phyloP scores from a whole-genome alignment of 2,329 filamentous ascomycete species.

The Fusarium pseudograminearum region DNA sequence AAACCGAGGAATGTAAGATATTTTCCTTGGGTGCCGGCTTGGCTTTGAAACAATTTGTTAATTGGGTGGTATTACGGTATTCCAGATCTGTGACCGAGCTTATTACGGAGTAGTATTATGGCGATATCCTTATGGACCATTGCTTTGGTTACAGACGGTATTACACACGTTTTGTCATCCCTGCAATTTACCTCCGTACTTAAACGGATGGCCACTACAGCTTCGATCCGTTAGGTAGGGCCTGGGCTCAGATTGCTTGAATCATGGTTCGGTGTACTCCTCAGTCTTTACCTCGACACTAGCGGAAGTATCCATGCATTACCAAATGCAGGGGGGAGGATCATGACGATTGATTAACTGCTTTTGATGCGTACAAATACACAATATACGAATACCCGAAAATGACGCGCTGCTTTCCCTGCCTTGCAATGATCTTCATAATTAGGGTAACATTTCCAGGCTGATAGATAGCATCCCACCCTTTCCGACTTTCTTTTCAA shows the following conservation, averaged over 20 bases:
- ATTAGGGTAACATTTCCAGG: neutral
- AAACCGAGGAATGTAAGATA: neutral
- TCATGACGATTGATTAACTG: slow-evolving; percentile 14
- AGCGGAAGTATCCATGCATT: slow-evolving; percentile 13
- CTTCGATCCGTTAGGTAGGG: neutral
- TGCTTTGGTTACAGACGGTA: neutral
- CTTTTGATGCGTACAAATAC: neutral
- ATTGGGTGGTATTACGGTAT: neutral
- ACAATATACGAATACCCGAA: neutral
- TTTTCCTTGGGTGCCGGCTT: neutral
- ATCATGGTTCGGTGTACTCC: slow-evolving; percentile 1
- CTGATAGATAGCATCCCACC: neutral
- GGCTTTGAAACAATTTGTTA: neutral
- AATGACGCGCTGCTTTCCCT: neutral
- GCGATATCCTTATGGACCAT: neutral
- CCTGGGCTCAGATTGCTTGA: neutral
- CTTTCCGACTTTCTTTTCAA: neutral
- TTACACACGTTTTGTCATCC: neutral
- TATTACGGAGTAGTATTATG: neutral
- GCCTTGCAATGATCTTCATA: neutral
- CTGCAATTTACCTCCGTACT: neutral
- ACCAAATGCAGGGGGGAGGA: neutral
- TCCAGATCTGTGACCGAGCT: neutral
- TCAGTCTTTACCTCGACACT: neutral
- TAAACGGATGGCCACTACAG: neutral